These are phyloP conservation scores for Megacollybia marginata DNA, from an alignment of 768 basidiomycete genomes.

Conservation along the genomic window DNA sequence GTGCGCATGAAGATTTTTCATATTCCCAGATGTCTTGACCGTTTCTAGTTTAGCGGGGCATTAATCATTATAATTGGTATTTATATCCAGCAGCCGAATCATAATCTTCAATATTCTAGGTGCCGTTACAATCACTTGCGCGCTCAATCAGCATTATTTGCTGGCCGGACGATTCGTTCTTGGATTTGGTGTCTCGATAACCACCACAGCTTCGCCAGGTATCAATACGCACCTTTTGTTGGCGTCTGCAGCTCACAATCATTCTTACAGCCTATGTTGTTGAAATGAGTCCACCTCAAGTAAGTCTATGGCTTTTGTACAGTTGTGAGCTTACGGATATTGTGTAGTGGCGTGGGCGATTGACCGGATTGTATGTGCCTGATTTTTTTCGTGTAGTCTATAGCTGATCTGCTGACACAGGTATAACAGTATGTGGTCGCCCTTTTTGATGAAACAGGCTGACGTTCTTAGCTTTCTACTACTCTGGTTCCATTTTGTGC, in stretches of 20 bases:
- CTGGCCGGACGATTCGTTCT: conserved; percentile 45
- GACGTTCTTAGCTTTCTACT: conserved; percentile 31
- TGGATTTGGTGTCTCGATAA: conserved; percentile 45
- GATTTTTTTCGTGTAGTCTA: not conserved
- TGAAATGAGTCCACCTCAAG: conserved; percentile 53
- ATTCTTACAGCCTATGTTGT: conserved; percentile 32
- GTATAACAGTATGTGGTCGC: too few relatives aligned
- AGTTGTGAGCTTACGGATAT: not conserved
- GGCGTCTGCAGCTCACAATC: conserved; percentile 16
- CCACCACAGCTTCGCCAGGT: conserved; percentile 31
- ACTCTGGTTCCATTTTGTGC: conserved; percentile 35
- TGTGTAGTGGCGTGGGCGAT: conserved; percentile 38
- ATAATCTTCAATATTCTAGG: conserved; percentile 18
- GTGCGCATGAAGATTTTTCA: conserved; percentile 13
- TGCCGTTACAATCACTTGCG: conserved; percentile 36
- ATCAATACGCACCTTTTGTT: conserved; percentile 13
- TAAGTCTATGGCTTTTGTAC: conserved; percentile 4
- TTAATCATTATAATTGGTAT: conserved; percentile 31
- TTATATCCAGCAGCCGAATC: not conserved
- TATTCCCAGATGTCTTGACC: not conserved
- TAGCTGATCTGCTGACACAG: not conserved
- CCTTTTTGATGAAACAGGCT: not conserved
- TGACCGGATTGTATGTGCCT: conserved; percentile 32
- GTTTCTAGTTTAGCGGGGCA: conserved; percentile 28
- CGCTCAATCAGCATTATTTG: conserved; percentile 37